Base-by-base conservation (phyloP, 1,284 basidiomycete genomes). In the Moniliophthora roreri region DNA sequence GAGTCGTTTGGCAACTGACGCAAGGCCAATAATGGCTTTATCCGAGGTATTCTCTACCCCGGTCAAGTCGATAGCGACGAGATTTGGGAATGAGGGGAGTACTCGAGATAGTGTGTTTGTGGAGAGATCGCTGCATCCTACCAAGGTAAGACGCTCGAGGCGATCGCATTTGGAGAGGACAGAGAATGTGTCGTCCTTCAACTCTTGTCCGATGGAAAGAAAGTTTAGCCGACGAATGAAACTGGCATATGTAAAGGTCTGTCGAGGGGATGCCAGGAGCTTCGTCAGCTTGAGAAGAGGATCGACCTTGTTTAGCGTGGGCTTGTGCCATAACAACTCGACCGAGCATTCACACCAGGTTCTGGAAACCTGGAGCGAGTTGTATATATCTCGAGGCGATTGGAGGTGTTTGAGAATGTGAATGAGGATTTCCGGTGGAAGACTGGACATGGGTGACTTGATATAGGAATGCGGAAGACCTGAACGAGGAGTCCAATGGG, bases 281-380 rank as follows among this genome's bases (percentile, higher is more conserved):
- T 78, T 73, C 63, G 93, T 81, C 81, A 94, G 87, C 70, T 89
- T 89, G 67, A 87, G 80, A 48, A 96, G 80, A 40, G 87, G 87
- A 48, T 80, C 76, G 54, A 86, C 78, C 56, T 82, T 83, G 52
- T 82, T 77, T 66, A 96, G 87, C 51, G 79, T 78, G 15, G 96
- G 95, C 62, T 93, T 90, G 69, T 95, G 90, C 96, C 96, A 99
- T 18, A 99, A 80, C 16, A 98, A 80, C 68, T 98, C 94, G 51
- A 96, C 94, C 7, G 93, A 88, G 69, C 94, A 96, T 64, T 95
- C 87, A 75, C 95, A 98, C 95, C 97, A 99, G 11, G 87, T 80
- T 53, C 92, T 87, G 35, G 89, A 95, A 32, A 98, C 95, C 52
- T 90, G 83, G 54, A 97, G 78, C 46, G 85, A 81, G 57, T 80